Evolutionary conservation across 2,329 filamentous ascomycete genomes (phyloP).

Genomic region (Podosphaera xanthii): DNA sequence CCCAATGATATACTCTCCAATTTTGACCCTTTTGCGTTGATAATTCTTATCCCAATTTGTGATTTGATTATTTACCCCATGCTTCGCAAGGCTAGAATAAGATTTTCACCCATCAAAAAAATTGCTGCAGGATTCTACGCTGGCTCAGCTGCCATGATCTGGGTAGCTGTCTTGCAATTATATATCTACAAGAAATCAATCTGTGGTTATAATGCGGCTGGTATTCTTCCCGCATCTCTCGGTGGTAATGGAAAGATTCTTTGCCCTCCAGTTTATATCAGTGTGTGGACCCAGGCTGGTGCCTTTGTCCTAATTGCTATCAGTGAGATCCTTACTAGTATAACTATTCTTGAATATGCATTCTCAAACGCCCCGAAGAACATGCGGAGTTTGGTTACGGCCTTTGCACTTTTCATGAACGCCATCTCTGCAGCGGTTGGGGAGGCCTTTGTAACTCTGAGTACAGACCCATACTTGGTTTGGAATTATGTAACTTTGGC

Average conservation of each 20-base stretch:
- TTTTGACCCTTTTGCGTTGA: conserved; percentile 50
- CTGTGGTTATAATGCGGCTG: conserved; percentile 32
- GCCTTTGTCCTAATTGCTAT: conserved; percentile 26
- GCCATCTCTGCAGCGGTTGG: conserved; percentile 47
- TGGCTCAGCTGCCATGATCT: conserved; percentile 36
- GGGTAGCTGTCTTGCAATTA: conserved; percentile 31
- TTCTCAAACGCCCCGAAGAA: conserved; percentile 58
- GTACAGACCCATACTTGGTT: conserved; percentile 39
- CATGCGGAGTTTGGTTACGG: conserved; percentile 57
- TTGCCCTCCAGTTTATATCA: conserved; percentile 31
- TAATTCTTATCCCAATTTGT: conserved; percentile 52
- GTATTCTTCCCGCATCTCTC: conserved; percentile 14
- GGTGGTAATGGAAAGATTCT: conserved; percentile 22
- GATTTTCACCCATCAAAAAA: conserved; percentile 54
- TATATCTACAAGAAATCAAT: conserved; percentile 40
- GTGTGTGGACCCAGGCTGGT: conserved; percentile 35
- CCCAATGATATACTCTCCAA: conserved; percentile 63
- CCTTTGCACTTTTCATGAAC: conserved; percentile 46
- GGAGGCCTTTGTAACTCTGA: conserved; percentile 41
- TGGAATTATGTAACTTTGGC: conserved; percentile 51
- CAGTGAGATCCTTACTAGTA: conserved; percentile 32
- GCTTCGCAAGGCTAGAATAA: conserved; percentile 37
- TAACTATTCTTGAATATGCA: conserved; percentile 49
- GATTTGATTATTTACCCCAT: conserved; percentile 47
- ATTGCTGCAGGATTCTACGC: conserved; percentile 49